Evolutionary conservation across 192 early-diverging fungal species (phyloP), one percentile per base, ranked within the genome.

Genomic region (Dispira simplex): DNA sequence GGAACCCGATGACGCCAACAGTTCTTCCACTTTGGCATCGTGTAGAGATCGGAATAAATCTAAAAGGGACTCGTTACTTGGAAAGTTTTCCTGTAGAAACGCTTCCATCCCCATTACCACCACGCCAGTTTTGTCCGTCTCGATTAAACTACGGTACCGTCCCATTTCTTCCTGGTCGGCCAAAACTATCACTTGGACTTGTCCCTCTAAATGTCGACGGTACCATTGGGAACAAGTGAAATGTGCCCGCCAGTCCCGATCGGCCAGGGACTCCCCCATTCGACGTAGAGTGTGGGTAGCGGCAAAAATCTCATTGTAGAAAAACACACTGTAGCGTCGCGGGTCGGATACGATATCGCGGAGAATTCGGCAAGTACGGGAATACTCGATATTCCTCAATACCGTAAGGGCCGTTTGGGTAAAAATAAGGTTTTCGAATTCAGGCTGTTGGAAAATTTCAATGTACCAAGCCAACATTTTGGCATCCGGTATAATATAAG

Each of bases 271-370:
- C 66, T 78, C 77, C 11, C 66, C 64, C 1, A 71, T 69, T 46
- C 68, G 55, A 39, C 76, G 68, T 21, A 48, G 16, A 0, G 70
- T 67, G 1, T 49, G 63, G 0, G 85, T 84, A 1, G 69, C 71
- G 0, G 67, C 66, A 65, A 82, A 90, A 11, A 83, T 73, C 53
- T 84, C 83, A 20, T 90, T 90, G 54, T 83, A 79, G 67, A 90
- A 90, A 13, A 87, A 73, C 1, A 84, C 70, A 1, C 81, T 80
- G 16, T 71, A 63, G 16, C 84, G 68, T 14, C 77, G 56, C 10
- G 77, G 73, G 66, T 85, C 82, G 18, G 75, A 71, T 11, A 75
- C 68, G 21, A 88, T 77, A 32, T 77, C 73, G n/a, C 85, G 75
- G 27, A 87, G 64, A 39, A 79, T 79, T 46, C 79, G 77, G 62